Evolutionary conservation across 768 basidiomycete genomes (phyloP), one percentile per base, ranked within the genome.

Genomic region (Calocybe cyanea): DNA sequence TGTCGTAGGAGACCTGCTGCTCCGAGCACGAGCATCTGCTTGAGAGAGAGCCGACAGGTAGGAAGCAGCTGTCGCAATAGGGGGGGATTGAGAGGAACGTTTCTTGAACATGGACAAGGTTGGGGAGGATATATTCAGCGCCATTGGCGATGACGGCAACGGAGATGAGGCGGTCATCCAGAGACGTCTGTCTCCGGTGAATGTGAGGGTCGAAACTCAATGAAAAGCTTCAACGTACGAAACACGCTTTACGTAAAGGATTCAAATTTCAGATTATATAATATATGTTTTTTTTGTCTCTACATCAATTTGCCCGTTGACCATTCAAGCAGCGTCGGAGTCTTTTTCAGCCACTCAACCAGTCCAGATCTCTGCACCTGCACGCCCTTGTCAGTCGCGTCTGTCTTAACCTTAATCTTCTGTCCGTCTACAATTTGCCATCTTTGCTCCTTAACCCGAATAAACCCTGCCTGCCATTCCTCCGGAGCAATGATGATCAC

Each of bases 381-480:
- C 17, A 72, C 72, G 0, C 88, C 90, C 57, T 81, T 80, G 47
- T 83, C 80, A 14, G 30, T 15, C 17, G 17, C 43, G 8, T 71
- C 70, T 25, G 72, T 74, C 58, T 75, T 78, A 21, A 72, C 71
- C 65, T 88, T 90, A 34, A 59, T 70, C 67, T 87, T 90, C 68
- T 79, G 76, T 32, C 85, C 87, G 30, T 83, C 81, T 9, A 81
- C 72, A 18, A 87, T 56, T 57, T 87, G 78, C 88, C 88, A 91
- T 41, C 67, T 76, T 64, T 98, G 95, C 63, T 94, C 85, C 70
- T 97, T 97, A 46, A 99, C 88, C 30, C 83, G 79, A 23, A 96
- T 92, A 31, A 87, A 67, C 3, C 95, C 96, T 37, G 78, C 76
- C 58, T 81, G 83, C 45, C 92, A 68, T 69, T 99, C 95, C 46